These are phyloP conservation scores for Lactarius pseudohatsudake DNA, from an alignment of 768 basidiomycete species.

Conservation along the genomic window DNA sequence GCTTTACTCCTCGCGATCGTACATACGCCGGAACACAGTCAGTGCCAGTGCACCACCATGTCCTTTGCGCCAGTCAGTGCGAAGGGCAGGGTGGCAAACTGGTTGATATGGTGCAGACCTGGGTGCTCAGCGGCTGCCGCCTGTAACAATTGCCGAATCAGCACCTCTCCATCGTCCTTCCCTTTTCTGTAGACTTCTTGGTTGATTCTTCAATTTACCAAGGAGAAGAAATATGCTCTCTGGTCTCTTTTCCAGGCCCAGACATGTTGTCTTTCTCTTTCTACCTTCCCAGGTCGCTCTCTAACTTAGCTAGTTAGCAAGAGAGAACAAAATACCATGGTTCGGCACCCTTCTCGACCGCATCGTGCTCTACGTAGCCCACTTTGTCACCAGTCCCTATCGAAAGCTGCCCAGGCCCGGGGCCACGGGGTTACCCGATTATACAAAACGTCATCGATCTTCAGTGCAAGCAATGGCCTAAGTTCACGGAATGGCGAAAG, in stretches of 20 bases:
- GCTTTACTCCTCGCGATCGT: no score
- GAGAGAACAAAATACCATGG: constrained; percentile 15
- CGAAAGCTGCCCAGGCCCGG: constrained; percentile 11
- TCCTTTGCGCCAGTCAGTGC: no score
- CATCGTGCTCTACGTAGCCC: neutral
- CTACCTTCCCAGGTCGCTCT: neutral
- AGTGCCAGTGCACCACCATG: no score
- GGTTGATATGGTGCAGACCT: no score
- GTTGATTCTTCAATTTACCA: neutral
- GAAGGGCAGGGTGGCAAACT: no score
- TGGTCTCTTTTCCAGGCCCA: neutral
- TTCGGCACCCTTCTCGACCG: neutral
- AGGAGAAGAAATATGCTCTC: neutral
- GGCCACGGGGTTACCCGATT: constrained; percentile 20
- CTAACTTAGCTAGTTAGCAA: neutral
- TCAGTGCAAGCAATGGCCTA: constrained; percentile 2
- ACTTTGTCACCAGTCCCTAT: constrained; percentile 14
- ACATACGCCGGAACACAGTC: no score
- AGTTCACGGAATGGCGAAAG: constrained; percentile 16
- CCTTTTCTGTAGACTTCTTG: neutral
- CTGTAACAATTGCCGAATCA: neutral
- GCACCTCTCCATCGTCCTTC: neutral
- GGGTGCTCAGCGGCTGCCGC: no score
- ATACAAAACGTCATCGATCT: constrained; percentile 11
- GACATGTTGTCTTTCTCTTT: neutral